Evolutionary conservation across 1,284 basidiomycete species (phyloP).

Genomic region (Sphagnurus paluster): DNA sequence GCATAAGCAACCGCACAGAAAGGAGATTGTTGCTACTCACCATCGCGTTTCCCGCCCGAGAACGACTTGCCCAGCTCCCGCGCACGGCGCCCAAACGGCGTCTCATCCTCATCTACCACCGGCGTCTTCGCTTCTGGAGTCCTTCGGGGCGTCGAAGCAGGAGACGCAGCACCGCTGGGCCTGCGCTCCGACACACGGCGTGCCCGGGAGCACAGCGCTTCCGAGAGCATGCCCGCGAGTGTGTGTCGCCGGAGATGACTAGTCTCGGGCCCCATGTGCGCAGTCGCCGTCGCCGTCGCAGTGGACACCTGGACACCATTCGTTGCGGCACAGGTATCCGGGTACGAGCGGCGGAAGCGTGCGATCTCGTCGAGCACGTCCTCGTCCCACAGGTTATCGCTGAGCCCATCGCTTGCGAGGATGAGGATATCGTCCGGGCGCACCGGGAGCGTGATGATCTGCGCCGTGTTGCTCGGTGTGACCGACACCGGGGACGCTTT

Average conservation of each 20-base stretch:
- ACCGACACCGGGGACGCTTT: constrained; percentile 5
- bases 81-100: constrained; percentile 70
- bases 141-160: background rate
- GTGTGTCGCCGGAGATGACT: constrained; percentile 45
- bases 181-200: constrained; percentile 54
- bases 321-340: constrained; percentile 4
- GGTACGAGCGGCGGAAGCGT: constrained; percentile 52
- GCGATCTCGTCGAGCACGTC: constrained; percentile 90
- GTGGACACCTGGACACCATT: constrained; percentile 2
- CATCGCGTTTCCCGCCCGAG: constrained; percentile 75
- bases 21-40: constrained; percentile 36
- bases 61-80: constrained; percentile 62
- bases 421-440: constrained; percentile 88
- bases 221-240: constrained; percentile 65
- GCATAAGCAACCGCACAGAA: background rate
- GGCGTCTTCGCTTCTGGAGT: constrained; percentile 15
- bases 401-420: constrained; percentile 86
- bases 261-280: background rate
- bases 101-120: constrained; percentile 59
- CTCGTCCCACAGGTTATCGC: constrained; percentile 95
- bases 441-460: constrained; percentile 75
- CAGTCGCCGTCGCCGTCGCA: background rate
- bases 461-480: constrained; percentile 60
- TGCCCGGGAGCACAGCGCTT: constrained; percentile 72
- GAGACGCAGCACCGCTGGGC: background rate